A percentile compares a stretch with the other conserved stretches of the same genome.
phyloP scores from a whole-genome alignment of 257 asterid genomes.

The Ligustrum vulgare region DNA sequence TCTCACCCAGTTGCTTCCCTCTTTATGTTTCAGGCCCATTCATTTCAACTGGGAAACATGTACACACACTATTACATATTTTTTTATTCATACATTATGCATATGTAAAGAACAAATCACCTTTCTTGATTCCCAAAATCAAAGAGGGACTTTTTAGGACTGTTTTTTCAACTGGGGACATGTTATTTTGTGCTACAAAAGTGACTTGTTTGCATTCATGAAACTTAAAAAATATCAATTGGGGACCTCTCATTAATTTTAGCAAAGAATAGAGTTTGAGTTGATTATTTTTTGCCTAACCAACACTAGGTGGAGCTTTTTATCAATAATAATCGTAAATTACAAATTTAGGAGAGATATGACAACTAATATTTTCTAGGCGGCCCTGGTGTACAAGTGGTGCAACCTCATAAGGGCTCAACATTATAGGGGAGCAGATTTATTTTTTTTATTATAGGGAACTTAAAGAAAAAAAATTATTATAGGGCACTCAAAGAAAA shows the following conservation, averaged over 20 bases:
- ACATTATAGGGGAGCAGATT: too few species aligned
- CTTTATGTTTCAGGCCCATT: conserved; percentile 33
- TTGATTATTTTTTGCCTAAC: too few species aligned
- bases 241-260: background rate
- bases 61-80: background rate
- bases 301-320: too few species aligned
- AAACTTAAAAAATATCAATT: background rate
- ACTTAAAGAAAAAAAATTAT: too few species aligned
- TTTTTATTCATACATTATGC: conserved; percentile 4
- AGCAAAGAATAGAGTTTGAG: background rate
- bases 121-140: conserved; percentile 52
- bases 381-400: too few species aligned
- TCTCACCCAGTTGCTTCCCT: conserved; percentile 70
- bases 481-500: too few species aligned
- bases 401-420: too few species aligned
- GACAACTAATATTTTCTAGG: too few species aligned
- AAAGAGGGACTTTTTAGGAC: conserved; percentile 43
- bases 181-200: conserved; percentile 5
- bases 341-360: too few species aligned
- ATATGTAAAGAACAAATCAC: conserved; percentile 31
- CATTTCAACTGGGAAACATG: background rate
- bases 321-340: too few species aligned
- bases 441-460: too few species aligned
- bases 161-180: conserved; percentile 34
- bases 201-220: background rate